These are phyloP conservation scores for Vitrella brassicaformis DNA, from an alignment of 73 alveolate genomes.

Conservation along the genomic window DNA sequence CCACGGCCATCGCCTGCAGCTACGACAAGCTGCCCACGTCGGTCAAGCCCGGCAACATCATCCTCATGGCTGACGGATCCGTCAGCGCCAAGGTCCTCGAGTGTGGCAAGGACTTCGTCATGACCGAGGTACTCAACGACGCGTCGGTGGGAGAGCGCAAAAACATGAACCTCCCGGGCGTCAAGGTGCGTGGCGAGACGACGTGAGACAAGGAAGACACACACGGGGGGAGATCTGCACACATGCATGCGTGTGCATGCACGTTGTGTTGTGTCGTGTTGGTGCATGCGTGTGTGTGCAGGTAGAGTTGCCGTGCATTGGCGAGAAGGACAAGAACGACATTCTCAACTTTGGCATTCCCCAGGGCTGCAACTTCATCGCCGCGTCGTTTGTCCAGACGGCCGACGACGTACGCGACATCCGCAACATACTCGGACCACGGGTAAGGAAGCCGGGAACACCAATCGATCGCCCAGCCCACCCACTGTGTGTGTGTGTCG, in stretches of 20 bases:
- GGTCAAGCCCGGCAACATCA: slow-evolving; percentile 57
- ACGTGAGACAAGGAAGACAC: no score
- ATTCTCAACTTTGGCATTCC: slow-evolving; percentile 87
- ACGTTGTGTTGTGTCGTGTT: no score
- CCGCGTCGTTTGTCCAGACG: slow-evolving; percentile 54
- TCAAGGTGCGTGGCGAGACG: no score
- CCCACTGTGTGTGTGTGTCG: no score
- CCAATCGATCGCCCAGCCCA: no score
- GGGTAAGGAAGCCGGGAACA: slow-evolving; percentile 1
- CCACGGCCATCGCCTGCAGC: slow-evolving; percentile 62
- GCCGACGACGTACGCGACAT: slow-evolving; percentile 48
- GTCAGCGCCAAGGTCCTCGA: slow-evolving; percentile 56
- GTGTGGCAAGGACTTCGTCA: slow-evolving; percentile 45
- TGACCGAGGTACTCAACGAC: slow-evolving; percentile 52
- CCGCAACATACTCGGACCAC: slow-evolving; percentile 61
- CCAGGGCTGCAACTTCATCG: slow-evolving; percentile 82
- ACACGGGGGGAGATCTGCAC: no score
- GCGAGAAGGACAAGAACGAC: slow-evolving; percentile 92
- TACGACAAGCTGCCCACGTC: slow-evolving; percentile 63
- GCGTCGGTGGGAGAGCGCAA: slow-evolving; percentile 73
- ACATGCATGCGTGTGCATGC: no score
- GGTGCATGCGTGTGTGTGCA: no score
- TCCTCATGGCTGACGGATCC: slow-evolving; percentile 78
- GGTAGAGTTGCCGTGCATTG: slow-evolving; percentile 68
- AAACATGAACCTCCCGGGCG: slow-evolving; percentile 88